Conservation (phyloP, 768 basidiomycete genomes). For the Dioszegia hungarica region DNA sequence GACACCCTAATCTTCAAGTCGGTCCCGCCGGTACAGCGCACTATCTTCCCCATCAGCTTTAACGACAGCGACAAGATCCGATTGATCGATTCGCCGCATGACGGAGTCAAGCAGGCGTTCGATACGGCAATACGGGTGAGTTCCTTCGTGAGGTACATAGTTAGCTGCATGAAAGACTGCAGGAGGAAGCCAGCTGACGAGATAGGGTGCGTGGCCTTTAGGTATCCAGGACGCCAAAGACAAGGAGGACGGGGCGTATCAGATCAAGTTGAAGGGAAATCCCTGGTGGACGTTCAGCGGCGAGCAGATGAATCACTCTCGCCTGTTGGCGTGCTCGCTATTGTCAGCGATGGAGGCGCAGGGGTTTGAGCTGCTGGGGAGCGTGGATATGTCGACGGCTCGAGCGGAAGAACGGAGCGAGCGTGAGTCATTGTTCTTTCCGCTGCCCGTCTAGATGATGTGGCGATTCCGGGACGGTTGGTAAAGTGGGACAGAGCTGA, state of each 20-base stretch:
- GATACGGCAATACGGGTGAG: conserved; percentile 25
- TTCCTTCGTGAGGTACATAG: too few relatives aligned
- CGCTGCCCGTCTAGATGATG: too few relatives aligned
- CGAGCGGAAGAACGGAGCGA: conserved; percentile 13
- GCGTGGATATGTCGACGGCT: conserved; percentile 33
- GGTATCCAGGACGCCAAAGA: conserved; percentile 35
- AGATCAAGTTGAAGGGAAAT: conserved; percentile 30
- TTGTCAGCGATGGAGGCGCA: conserved; percentile 30
- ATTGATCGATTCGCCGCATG: conserved; percentile 36
- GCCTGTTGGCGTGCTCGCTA: conserved; percentile 18
- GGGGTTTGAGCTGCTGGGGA: conserved; percentile 33
- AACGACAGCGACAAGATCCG: conserved; percentile 42
- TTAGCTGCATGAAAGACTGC: too few relatives aligned
- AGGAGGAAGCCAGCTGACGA: neutral
- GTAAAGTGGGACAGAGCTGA: neutral
- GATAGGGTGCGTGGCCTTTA: conserved; percentile 23
- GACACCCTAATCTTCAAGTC: conserved; percentile 36
- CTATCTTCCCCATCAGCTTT: conserved; percentile 38
- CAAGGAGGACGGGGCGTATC: conserved; percentile 21
- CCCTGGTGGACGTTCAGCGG: conserved; percentile 33
- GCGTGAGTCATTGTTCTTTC: conserved; percentile 25
- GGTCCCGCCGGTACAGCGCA: conserved; percentile 21
- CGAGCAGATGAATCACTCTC: conserved; percentile 11
- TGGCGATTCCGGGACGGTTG: too few relatives aligned
- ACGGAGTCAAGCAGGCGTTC: conserved; percentile 23